Evolutionary conservation across 2,329 filamentous ascomycete species (phyloP), one percentile per base, ranked within the genome.

Genomic region (Xylariaceae sp.): DNA sequence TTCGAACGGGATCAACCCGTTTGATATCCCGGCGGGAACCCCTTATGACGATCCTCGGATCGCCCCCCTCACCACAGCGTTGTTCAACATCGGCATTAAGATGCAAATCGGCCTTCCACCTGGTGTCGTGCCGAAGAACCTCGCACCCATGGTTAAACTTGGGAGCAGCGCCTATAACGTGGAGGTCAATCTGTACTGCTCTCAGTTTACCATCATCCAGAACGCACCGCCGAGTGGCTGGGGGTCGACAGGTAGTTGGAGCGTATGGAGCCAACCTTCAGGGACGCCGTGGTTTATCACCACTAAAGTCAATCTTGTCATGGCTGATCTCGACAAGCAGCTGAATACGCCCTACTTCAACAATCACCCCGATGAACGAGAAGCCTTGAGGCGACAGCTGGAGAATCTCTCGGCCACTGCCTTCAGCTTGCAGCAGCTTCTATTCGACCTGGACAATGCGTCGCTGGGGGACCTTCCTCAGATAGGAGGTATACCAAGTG

Each of bases 171-270:
- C 51, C 51, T 42, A 44, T 17, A 45, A 17, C 15, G 51, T 53
- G 15, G 51, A 13, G 2, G 37, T 53, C 35, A 53, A 53, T 30
- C 15, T 53, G n/a, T 53, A 53, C 18, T 53, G 37, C 51, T 53
- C 51, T n/a, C 37, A 53, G 18, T 42, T 53, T 37, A 53, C 51
- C n/a, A 30, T 53, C 51, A 53, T 53, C n/a, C 51, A 53, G 37
- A 53, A 53, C 23, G 18, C 37, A 4, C 51, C 51, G 7, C 51
- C 51, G 3, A 23, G 15, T 18, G 34, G 51, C 51, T 53, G 30
- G 30, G 51, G 35, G 13, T 11, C 15, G 5, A 8, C 51, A 30
- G 51, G 51, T 42, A 18, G 13, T 18, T 53, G 51, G 34, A 53
- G 44, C 34, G 34, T 53, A 10, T 53, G 51, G 51, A 42, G 15